Evolutionary conservation across 2,329 filamentous ascomycete genomes (phyloP).

Genomic region (Penicillium sumatraense): DNA sequence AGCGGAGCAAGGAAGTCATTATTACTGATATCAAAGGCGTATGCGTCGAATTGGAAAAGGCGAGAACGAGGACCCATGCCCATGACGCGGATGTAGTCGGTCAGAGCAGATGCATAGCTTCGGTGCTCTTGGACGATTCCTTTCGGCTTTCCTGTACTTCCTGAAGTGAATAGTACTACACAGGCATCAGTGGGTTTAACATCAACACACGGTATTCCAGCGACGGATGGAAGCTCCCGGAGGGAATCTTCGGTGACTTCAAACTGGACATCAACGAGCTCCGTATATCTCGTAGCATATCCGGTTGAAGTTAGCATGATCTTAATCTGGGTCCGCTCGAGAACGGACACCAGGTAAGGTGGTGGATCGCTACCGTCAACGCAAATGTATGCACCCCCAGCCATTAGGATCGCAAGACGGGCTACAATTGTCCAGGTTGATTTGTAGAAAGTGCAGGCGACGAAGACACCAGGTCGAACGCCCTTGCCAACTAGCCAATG

Average conservation of each 20-base stretch:
- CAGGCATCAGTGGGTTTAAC: slow-evolving; percentile 25
- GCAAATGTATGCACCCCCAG: slow-evolving; percentile 66
- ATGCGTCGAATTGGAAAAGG: slow-evolving; percentile 32
- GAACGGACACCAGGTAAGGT: slow-evolving; percentile 70
- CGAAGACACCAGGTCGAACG: slow-evolving; percentile 18
- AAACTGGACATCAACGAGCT: slow-evolving; percentile 10
- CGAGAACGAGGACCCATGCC: slow-evolving; percentile 22
- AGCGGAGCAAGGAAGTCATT: slow-evolving; percentile 29
- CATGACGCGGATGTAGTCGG: slow-evolving; percentile 25
- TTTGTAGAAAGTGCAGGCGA: slow-evolving; percentile 25
- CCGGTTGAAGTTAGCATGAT: slow-evolving; percentile 63
- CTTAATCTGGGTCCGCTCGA: slow-evolving; percentile 70
- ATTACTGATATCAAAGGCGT: slow-evolving; percentile 36
- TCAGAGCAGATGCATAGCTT: slow-evolving; percentile 25
- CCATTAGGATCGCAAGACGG: slow-evolving; percentile 24
- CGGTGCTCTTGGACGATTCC: slow-evolving; percentile 33
- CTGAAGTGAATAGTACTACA: slow-evolving; percentile 32
- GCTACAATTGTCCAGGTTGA: slow-evolving; percentile 27
- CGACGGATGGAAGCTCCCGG: background rate
- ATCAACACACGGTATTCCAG: background rate
- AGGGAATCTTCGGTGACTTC: slow-evolving; percentile 18
- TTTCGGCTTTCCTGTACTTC: slow-evolving; percentile 32
- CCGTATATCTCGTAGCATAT: slow-evolving; percentile 9
- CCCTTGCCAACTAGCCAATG: slow-evolving; percentile 20
- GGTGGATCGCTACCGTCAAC: slow-evolving; percentile 76